phyloP scores from a whole-genome alignment of 306 rosid genomes.

The cucumber (Cucumis sativus) region Cucumber_9930_V3 NC_026657.2:8083001-8083500 shows the following conservation, averaged over 20 bases:
- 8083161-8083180: conserved; percentile 74
- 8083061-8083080: conserved; percentile 48
- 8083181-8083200: conserved; percentile 74
- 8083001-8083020: not conserved
- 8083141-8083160: conserved; percentile 40
- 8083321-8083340: not conserved
- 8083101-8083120: conserved; percentile 45
- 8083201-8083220: conserved; percentile 77
- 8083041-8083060: conserved; percentile 42
- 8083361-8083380: not conserved
- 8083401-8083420: not conserved
- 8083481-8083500: not conserved
- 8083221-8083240: conserved; percentile 53
- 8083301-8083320: not conserved
- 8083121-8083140: conserved; percentile 44
- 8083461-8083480: not conserved
- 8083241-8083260: conserved; percentile 59
- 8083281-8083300: conserved; percentile 29
- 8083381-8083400: not conserved
- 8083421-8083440: not conserved
- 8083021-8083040: conserved; percentile 23
- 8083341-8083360: no score
- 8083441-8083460: not conserved
- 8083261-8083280: conserved; percentile 39
- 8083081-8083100: conserved; percentile 37